These are phyloP conservation scores for Xanthoconium separans DNA, from an alignment of 1,284 basidiomycete genomes.

Conservation along the genomic window DNA sequence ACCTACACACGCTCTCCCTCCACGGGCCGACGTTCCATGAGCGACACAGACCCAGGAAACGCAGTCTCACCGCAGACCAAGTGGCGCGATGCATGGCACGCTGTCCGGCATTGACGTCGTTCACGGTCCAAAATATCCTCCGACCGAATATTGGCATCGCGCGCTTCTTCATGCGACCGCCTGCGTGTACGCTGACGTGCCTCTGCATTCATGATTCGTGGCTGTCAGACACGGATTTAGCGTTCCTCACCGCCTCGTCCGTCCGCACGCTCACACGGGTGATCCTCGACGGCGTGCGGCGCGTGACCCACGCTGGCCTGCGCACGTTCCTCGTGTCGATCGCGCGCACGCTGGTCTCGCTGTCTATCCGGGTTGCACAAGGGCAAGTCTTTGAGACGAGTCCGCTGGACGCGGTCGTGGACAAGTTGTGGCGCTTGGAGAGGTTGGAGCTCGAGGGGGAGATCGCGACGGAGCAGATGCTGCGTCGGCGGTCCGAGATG, in stretches of 20 bases:
- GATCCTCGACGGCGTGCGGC: not conserved
- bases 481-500: too few species aligned
- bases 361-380: not conserved
- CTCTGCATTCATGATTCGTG: not conserved
- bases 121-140: not conserved
- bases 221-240: conserved; percentile 5
- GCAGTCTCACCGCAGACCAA: not conserved
- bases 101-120: conserved; percentile 5
- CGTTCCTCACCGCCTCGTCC: conserved; percentile 4
- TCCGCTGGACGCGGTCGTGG: not conserved
- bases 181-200: conserved; percentile 1
- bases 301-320: too few species aligned
- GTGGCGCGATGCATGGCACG: not conserved
- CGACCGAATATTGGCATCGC: too few species aligned
- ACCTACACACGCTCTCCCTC: conserved; percentile 5
- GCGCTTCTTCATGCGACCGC: not conserved
- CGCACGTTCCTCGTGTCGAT: not conserved
- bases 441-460: not conserved
- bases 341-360: not conserved
- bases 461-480: not conserved
- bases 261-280: conserved; percentile 1
- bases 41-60: fast-evolving
- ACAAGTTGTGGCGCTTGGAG: conserved; percentile 1
- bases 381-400: not conserved
- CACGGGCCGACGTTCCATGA: not conserved